Conservation (phyloP, 2,329 filamentous ascomycete species). For the Beauveria rudraprayagi region DNA sequence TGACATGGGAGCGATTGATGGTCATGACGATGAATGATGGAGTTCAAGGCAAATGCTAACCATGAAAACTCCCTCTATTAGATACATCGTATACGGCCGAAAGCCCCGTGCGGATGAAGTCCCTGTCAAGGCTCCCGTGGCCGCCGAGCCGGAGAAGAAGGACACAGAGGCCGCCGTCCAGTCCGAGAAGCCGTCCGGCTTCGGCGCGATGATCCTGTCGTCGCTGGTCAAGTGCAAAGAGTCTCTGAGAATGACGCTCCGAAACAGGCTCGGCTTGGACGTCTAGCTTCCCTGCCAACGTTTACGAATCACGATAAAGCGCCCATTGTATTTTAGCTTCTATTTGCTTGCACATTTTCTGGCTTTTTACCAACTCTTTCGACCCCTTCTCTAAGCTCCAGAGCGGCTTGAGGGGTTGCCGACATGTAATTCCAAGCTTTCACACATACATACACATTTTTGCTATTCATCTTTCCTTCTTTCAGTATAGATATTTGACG, state of each 20-base stretch:
- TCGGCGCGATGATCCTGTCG: background rate
- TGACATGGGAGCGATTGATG: too few relatives aligned
- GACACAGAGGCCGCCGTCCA: background rate
- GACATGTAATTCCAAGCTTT: too few relatives aligned
- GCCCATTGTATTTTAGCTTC: background rate
- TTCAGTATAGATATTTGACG: too few relatives aligned
- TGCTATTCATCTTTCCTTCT: too few relatives aligned
- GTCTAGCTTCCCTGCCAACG: background rate
- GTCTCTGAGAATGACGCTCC: background rate
- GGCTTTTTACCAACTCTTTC: too few relatives aligned
- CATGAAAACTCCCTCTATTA: background rate
- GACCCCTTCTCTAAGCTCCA: too few relatives aligned
- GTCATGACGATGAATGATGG: too few relatives aligned
- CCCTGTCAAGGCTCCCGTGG: slow-evolving; percentile 31
- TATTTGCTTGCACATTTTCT: too few relatives aligned
- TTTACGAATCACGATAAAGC: background rate
- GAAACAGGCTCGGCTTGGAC: slow-evolving; percentile 1
- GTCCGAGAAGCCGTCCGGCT: background rate
- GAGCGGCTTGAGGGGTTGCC: too few relatives aligned
- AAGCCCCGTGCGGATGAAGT: slow-evolving; percentile 18
- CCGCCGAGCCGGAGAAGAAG: slow-evolving; percentile 17
- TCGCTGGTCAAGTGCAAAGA: background rate
- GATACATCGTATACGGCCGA: slow-evolving; percentile 7
- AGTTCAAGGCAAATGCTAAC: background rate
- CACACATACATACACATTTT: too few relatives aligned